These are phyloP conservation scores for Colletotrichum paranaense DNA, from an alignment of 2,329 filamentous ascomycete genomes.

Conservation along the genomic window DNA sequence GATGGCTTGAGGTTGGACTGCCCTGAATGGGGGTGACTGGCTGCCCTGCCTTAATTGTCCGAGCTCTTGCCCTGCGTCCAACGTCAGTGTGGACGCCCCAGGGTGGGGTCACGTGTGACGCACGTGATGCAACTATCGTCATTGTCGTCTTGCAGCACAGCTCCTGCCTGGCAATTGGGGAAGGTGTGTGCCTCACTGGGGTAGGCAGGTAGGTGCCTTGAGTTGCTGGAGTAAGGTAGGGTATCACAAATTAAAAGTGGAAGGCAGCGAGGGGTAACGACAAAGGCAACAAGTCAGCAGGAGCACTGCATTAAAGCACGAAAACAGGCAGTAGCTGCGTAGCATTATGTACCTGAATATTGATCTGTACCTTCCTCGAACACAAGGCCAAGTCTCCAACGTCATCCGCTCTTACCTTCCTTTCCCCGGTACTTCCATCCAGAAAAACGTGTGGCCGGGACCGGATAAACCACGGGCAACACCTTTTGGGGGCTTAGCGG, in stretches of 20 bases:
- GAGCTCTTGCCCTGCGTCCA: not conserved
- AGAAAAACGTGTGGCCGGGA: constrained; percentile 30
- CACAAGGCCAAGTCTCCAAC: constrained; percentile 12
- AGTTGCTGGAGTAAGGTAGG: too few species aligned
- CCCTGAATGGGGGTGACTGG: not conserved
- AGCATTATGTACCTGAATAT: not conserved
- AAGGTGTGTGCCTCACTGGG: not conserved
- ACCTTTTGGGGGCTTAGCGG: constrained; percentile 5
- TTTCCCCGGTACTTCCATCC: constrained; percentile 11
- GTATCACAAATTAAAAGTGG: not conserved
- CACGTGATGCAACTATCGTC: constrained; percentile 26
- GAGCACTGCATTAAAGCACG: not conserved
- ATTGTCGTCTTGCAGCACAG: not conserved
- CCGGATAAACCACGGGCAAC: constrained; percentile 31
- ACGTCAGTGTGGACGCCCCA: constrained; percentile 15
- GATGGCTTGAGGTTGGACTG: not conserved
- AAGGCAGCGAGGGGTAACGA: not conserved
- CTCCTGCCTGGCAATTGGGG: not conserved
- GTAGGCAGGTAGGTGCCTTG: not conserved
- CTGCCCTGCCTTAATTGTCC: not conserved
- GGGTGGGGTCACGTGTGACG: constrained; percentile 28
- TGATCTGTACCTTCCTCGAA: not conserved
- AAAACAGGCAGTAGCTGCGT: not conserved
- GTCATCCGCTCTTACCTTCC: constrained; percentile 25
- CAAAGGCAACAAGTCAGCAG: not conserved